Evolutionary conservation across 768 basidiomycete species (phyloP).

Genomic region (Leccinum arenicola): DNA sequence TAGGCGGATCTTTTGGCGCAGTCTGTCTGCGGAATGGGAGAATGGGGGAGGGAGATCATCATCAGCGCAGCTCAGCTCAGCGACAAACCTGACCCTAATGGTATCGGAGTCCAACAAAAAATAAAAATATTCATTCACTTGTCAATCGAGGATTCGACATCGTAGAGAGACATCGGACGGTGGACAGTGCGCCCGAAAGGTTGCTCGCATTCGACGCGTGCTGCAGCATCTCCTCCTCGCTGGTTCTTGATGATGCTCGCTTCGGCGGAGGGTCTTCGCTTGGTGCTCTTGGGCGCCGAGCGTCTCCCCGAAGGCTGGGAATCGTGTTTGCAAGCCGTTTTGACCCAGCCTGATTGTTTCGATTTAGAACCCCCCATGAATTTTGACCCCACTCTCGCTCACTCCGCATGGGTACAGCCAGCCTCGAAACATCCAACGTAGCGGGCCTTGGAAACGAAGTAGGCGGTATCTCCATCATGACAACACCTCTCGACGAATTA

Average conservation of each 20-base stretch:
- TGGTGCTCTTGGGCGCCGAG: constrained; percentile 56
- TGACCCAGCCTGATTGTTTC: constrained; percentile 33
- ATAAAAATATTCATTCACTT: constrained; percentile 46
- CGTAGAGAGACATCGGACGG: constrained; percentile 64
- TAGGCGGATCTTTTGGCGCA: constrained; percentile 80
- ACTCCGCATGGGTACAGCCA: constrained; percentile 68
- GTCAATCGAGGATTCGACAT: constrained; percentile 73
- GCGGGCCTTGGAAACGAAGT: constrained; percentile 76
- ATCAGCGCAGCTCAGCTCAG: neutral
- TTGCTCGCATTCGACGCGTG: constrained; percentile 75
- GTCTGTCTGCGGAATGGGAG: constrained; percentile 39
- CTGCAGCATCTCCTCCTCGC: constrained; percentile 43
- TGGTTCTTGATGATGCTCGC: constrained; percentile 68
- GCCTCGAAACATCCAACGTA: constrained; percentile 70
- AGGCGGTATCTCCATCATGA: constrained; percentile 41
- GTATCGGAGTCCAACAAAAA: too few relatives aligned
- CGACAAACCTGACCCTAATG: neutral
- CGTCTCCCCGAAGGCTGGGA: constrained; percentile 74
- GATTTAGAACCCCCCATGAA: neutral
- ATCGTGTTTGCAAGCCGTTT: constrained; percentile 46
- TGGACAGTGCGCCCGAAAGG: constrained; percentile 66
- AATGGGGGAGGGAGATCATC: neutral
- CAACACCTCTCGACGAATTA: constrained; percentile 10
- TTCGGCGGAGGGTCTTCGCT: constrained; percentile 59
- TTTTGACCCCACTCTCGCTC: constrained; percentile 11